A percentile compares a stretch with the other conserved stretches of the same genome.
Evolutionary conservation across 1,139 yeast genomes (phyloP).

Genomic region (Schwanniomyces etchellsii): DNA sequence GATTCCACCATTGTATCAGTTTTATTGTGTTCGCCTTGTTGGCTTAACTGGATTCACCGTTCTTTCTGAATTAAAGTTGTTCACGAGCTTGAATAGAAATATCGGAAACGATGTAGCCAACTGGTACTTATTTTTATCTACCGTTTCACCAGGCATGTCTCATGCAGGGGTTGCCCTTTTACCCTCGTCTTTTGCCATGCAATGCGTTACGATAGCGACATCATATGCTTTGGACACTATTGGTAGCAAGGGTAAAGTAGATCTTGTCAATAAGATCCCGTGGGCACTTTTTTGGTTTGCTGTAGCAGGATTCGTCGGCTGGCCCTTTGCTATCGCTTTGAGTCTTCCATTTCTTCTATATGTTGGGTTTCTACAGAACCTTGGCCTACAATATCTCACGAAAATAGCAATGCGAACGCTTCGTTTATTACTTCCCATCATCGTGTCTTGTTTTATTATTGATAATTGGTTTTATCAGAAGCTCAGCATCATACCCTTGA

Average conservation of each 20-base stretch:
- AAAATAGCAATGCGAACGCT: constrained; percentile 13
- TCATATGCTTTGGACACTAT: constrained; percentile 27
- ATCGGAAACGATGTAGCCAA: constrained; percentile 36
- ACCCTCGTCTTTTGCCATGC: constrained; percentile 86
- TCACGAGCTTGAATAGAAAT: constrained; percentile 34
- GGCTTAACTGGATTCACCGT: constrained; percentile 51
- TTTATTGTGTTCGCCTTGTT: constrained; percentile 51
- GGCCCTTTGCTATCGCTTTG: constrained; percentile 56
- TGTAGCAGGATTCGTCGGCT: constrained; percentile 24
- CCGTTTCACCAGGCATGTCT: constrained; percentile 59
- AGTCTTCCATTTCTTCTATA: constrained; percentile 53
- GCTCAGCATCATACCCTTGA: constrained; percentile 66
- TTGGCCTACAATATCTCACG: constrained; percentile 6
- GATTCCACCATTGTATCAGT: constrained; percentile 28
- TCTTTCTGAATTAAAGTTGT: constrained; percentile 48
- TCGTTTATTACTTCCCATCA: constrained; percentile 20
- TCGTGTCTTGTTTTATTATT: constrained; percentile 31
- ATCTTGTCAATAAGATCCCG: neutral
- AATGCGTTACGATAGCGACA: constrained; percentile 52
- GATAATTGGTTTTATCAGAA: constrained; percentile 68
- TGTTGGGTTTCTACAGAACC: constrained; percentile 11
- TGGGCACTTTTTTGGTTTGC: constrained; percentile 1
- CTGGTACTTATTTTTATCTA: constrained; percentile 52
- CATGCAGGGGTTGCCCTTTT: constrained; percentile 82
- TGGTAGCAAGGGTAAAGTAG: constrained; percentile 3